Conservation (phyloP, 345 rosid genomes). For the Pistacia vera region DNA sequence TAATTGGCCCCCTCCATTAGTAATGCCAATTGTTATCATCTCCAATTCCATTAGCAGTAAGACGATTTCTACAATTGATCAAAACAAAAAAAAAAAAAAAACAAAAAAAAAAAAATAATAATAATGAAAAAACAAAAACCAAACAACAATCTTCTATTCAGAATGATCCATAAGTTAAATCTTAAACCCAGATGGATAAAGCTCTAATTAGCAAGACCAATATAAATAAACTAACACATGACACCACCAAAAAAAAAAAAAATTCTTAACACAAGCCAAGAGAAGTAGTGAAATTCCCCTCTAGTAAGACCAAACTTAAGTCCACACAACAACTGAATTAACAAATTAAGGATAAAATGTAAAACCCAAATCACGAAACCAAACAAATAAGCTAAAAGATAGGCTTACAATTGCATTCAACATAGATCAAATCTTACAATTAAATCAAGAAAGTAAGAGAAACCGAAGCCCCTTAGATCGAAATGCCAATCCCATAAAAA, state of each 20-base stretch:
- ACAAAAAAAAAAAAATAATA: neutral
- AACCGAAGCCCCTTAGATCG: conserved; percentile 18
- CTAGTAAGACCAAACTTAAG: neutral
- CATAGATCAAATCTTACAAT: conserved; percentile 23
- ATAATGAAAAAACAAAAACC: conserved; percentile 11
- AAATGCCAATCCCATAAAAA: conserved; percentile 25
- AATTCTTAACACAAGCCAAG: neutral
- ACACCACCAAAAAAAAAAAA: neutral
- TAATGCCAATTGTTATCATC: conserved; percentile 23
- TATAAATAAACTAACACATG: neutral
- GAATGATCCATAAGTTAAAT: conserved; percentile 10
- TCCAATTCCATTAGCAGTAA: conserved; percentile 25
- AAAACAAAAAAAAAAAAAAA: conserved; percentile 21
- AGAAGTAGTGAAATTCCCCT: neutral
- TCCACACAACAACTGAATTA: neutral
- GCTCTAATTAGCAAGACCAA: neutral
- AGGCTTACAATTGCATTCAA: conserved; percentile 18
- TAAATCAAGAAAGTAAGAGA: conserved; percentile 10
- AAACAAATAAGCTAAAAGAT: conserved; percentile 8
- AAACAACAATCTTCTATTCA: neutral
- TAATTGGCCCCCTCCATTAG: conserved; percentile 20
- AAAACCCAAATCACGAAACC: neutral
- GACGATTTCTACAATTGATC: conserved; percentile 22
- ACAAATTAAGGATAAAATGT: conserved; percentile 1
- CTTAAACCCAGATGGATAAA: conserved; percentile 8